phyloP scores from a whole-genome alignment of 1,284 basidiomycete genomes.

The Ustilago trichophora region DNA sequence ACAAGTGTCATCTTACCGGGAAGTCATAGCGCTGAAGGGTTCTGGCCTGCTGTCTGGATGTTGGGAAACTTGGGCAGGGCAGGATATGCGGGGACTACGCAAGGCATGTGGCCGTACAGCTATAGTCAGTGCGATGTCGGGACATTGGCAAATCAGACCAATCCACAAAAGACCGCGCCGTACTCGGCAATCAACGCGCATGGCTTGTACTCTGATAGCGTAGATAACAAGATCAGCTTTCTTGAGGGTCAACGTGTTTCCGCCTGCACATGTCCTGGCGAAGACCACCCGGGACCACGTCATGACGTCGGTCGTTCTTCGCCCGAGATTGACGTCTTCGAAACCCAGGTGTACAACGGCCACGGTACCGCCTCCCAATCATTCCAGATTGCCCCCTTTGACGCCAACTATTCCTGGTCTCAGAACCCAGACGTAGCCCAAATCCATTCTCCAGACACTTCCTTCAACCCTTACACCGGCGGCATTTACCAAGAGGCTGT shows the following conservation, averaged over 20 bases:
- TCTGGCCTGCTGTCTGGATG: conserved; percentile 68
- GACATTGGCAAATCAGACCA: conserved; percentile 56
- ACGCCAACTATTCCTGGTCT: conserved; percentile 55
- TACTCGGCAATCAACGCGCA: conserved; percentile 20
- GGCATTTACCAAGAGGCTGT: conserved; percentile 62
- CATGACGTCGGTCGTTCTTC: conserved; percentile 47
- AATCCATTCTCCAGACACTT: conserved; percentile 12
- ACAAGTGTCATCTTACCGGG: conserved; percentile 45
- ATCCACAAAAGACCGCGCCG: conserved; percentile 34
- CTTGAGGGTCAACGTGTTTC: conserved; percentile 45
- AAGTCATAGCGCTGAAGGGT: conserved; percentile 62
- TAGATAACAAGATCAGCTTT: conserved; percentile 17
- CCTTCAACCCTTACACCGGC: conserved; percentile 60
- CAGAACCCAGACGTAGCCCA: conserved; percentile 5
- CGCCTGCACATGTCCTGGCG: conserved; percentile 53
- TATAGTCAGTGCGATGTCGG: conserved; percentile 63
- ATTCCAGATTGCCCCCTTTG: conserved; percentile 64
- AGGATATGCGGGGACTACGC: conserved; percentile 61
- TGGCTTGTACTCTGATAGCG: conserved; percentile 7
- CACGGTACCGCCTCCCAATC: conserved; percentile 53
- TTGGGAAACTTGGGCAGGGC: conserved; percentile 55
- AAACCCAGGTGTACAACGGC: conserved; percentile 63
- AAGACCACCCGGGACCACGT: conserved; percentile 49
- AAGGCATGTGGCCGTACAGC: conserved; percentile 65
- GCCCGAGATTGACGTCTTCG: conserved; percentile 66